These are phyloP conservation scores for Fusarium sp. DNA, from an alignment of 2,329 filamentous ascomycete species.

Conservation along the genomic window DNA sequence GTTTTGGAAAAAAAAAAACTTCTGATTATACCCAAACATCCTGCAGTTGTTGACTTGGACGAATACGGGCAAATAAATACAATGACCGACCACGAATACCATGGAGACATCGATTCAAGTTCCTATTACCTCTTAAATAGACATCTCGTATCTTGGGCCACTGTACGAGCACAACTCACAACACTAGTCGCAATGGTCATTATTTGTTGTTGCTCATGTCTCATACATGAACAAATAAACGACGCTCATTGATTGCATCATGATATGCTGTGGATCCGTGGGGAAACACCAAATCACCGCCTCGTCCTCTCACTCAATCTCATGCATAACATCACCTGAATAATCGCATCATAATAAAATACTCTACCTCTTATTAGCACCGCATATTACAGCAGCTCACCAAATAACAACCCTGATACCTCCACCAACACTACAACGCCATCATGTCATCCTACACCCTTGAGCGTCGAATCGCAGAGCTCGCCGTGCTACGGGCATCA, in stretches of 20 bases:
- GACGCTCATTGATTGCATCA: background rate
- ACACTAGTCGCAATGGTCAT: background rate
- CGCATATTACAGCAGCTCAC: background rate
- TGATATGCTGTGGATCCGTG: slow-evolving; percentile 1
- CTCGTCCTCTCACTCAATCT: background rate
- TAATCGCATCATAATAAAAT: background rate
- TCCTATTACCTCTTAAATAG: background rate
- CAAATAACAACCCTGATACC: background rate
- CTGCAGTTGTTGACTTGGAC: background rate
- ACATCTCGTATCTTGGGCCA: background rate
- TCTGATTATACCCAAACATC: no score
- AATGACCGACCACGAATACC: background rate
- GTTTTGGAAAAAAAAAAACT: no score
- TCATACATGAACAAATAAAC: background rate
- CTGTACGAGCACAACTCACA: background rate
- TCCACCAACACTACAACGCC: background rate
- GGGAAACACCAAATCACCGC: background rate
- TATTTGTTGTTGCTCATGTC: background rate
- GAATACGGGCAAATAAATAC: background rate
- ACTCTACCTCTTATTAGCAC: background rate
- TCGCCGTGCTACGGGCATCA: slow-evolving; percentile 64
- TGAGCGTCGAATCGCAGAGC: slow-evolving; percentile 49
- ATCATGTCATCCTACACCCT: slow-evolving; percentile 41
- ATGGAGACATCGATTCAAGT: background rate
- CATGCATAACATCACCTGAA: background rate